Percentiles rank a stretch among this genome's conserved stretches.
These are phyloP conservation scores for Celoporthe dispersa DNA, from an alignment of 2,329 filamentous ascomycete genomes.

Conservation along the genomic window DNA sequence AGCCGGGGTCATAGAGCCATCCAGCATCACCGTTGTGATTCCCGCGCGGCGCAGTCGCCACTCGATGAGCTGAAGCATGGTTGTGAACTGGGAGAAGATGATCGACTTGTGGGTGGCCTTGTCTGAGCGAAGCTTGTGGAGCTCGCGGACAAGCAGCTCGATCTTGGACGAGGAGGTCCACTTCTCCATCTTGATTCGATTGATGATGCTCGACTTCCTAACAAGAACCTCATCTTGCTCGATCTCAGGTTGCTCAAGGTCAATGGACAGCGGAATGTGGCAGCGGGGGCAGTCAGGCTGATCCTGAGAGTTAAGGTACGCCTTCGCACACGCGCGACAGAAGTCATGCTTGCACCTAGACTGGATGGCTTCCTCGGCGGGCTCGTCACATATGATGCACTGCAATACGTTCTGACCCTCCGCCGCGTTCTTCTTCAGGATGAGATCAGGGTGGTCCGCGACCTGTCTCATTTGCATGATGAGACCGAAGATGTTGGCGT, in stretches of 20 bases:
- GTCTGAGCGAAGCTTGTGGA: slow-evolving; percentile 89
- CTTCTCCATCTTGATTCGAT: slow-evolving; percentile 97
- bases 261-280: slow-evolving; percentile 87
- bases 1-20: slow-evolving; percentile 94
- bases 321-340: slow-evolving; percentile 79
- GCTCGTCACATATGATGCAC: slow-evolving; percentile 95
- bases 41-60: slow-evolving; percentile 96
- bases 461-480: slow-evolving; percentile 99
- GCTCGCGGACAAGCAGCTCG: slow-evolving; percentile 90
- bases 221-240: slow-evolving; percentile 86
- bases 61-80: slow-evolving; percentile 95
- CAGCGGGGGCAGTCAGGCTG: slow-evolving; percentile 84
- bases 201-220: slow-evolving; percentile 97
- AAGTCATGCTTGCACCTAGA: slow-evolving; percentile 94
- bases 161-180: slow-evolving; percentile 99
- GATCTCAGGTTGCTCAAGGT: slow-evolving; percentile 93
- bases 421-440: slow-evolving; percentile 84
- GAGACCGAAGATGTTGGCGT: slow-evolving; percentile 97
- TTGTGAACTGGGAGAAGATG: slow-evolving; percentile 96
- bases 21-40: slow-evolving; percentile 97
- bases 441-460: slow-evolving; percentile 92
- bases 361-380: slow-evolving; percentile 90
- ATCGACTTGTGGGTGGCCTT: slow-evolving; percentile 96
- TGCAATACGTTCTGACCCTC: slow-evolving; percentile 89
- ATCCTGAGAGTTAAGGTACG: slow-evolving; percentile 79